Percentiles rank a stretch among this genome's conserved stretches.
These are phyloP conservation scores for Diutina rugosa DNA, from an alignment of 1,139 yeast genomes.

Conservation along the genomic window DNA sequence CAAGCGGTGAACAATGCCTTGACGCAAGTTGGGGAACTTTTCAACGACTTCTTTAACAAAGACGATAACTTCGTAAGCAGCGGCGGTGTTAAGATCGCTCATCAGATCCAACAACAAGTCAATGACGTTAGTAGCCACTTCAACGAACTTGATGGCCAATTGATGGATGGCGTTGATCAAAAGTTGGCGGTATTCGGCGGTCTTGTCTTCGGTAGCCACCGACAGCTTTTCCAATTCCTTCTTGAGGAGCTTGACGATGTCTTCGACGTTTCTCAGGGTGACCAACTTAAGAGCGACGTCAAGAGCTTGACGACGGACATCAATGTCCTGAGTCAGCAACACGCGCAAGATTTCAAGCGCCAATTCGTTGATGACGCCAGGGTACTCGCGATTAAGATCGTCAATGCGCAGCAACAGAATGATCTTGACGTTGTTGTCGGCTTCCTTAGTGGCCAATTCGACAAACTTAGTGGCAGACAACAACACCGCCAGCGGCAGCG, in stretches of 20 bases:
- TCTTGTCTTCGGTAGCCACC: conserved; percentile 58
- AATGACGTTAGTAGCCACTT: conserved; percentile 85
- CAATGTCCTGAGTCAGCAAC: conserved; percentile 76
- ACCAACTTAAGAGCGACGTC: conserved; percentile 72
- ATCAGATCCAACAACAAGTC: conserved; percentile 80
- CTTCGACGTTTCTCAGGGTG: conserved; percentile 84
- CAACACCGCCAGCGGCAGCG: conserved; percentile 52
- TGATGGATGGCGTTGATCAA: conserved; percentile 82
- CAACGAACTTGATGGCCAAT: conserved; percentile 79
- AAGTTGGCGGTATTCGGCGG: conserved; percentile 77
- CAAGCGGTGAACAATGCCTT: conserved; percentile 52
- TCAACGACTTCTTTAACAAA: conserved; percentile 93
- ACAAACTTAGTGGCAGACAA: conserved; percentile 77
- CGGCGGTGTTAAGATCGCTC: conserved; percentile 67
- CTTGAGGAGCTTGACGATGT: conserved; percentile 80
- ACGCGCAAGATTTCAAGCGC: conserved; percentile 81
- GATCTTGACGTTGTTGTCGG: conserved; percentile 87
- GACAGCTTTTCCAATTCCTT: conserved; percentile 74
- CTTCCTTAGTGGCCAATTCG: conserved; percentile 80
- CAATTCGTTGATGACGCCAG: conserved; percentile 77
- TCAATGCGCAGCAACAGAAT: conserved; percentile 82
- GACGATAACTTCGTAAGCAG: conserved; percentile 82
- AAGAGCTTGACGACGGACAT: conserved; percentile 80
- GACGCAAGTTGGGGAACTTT: conserved; percentile 73
- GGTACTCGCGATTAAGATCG: conserved; percentile 60